phyloP scores from a whole-genome alignment of 2,329 filamentous ascomycete species.

The Exophiala sideris region DNA sequence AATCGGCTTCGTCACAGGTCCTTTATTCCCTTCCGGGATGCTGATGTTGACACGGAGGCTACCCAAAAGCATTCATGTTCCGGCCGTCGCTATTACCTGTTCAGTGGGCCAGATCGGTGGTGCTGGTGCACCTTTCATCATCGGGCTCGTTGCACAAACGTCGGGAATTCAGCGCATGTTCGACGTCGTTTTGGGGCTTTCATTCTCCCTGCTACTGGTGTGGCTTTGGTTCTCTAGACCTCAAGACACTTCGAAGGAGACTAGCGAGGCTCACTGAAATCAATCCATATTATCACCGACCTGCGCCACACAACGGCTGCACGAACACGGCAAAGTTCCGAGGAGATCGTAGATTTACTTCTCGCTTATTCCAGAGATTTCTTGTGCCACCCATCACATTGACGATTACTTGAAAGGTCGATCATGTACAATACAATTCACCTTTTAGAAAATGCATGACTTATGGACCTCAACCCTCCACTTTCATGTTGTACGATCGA shows the following conservation, averaged over 20 bases:
- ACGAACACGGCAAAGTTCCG: too few species aligned
- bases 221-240: constrained; percentile 5
- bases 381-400: too few species aligned
- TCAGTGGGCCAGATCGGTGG: constrained; percentile 46
- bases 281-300: too few species aligned
- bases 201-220: constrained; percentile 7
- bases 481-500: too few species aligned
- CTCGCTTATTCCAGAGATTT: too few species aligned
- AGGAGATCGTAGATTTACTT: too few species aligned
- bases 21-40: constrained; percentile 43
- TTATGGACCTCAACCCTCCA: too few species aligned
- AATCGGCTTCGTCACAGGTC: constrained; percentile 42
- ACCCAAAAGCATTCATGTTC: constrained; percentile 41
- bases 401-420: too few species aligned
- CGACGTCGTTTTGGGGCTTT: constrained; percentile 9
- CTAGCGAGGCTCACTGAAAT: too few species aligned
- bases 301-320: too few species aligned
- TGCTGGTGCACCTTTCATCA: constrained; percentile 42
- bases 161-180: constrained; percentile 16
- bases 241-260: background rate
- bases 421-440: too few species aligned
- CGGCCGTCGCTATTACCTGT: constrained; percentile 44
- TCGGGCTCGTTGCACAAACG: constrained; percentile 33
- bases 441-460: too few species aligned
- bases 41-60: constrained; percentile 38